Conservation (phyloP, 1,139 yeast genomes). For the Zygoascus hellenicus region DNA sequence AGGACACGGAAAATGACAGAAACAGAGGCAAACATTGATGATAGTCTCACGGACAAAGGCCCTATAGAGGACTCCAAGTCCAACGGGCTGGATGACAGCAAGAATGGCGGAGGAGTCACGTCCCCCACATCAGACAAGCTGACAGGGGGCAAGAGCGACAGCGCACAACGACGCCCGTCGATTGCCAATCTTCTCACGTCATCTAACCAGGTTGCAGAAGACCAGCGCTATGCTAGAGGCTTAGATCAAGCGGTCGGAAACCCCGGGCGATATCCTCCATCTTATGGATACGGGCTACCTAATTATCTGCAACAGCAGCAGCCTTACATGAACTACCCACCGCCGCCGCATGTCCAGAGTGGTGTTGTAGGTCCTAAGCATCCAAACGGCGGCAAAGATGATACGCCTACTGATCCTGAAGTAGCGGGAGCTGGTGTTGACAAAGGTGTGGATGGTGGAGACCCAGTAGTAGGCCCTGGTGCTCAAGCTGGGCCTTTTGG, state of each 20-base stretch:
- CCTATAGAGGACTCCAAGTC: neutral
- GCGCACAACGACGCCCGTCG: slow-evolving; percentile 17
- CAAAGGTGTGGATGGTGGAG: neutral
- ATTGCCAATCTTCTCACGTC: slow-evolving; percentile 19
- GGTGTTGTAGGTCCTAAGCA: slow-evolving; percentile 1
- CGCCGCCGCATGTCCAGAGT: slow-evolving; percentile 8
- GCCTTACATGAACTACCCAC: slow-evolving; percentile 2
- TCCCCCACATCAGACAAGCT: neutral
- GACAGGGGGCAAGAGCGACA: slow-evolving; percentile 8
- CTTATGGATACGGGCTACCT: slow-evolving; percentile 10
- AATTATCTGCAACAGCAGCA: slow-evolving; percentile 8
- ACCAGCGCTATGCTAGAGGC: slow-evolving; percentile 9
- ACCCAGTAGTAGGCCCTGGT: neutral
- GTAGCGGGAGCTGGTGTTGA: slow-evolving; percentile 2
- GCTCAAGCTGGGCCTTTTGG: slow-evolving; percentile 4
- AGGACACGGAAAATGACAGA: no score
- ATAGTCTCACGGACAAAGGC: slow-evolving; percentile 3
- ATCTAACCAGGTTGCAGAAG: slow-evolving; percentile 16
- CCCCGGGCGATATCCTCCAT: slow-evolving; percentile 4
- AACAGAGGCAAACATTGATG: slow-evolving; percentile 7
- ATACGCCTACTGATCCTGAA: neutral
- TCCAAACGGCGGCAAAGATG: slow-evolving; percentile 4
- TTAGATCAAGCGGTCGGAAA: slow-evolving; percentile 3
- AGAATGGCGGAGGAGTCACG: neutral
- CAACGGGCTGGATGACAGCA: neutral